Percentiles rank a stretch among this genome's conserved stretches.
Evolutionary conservation across 192 early-diverging fungal species (phyloP).

Genomic region (Gaertneriomyces sp.): DNA sequence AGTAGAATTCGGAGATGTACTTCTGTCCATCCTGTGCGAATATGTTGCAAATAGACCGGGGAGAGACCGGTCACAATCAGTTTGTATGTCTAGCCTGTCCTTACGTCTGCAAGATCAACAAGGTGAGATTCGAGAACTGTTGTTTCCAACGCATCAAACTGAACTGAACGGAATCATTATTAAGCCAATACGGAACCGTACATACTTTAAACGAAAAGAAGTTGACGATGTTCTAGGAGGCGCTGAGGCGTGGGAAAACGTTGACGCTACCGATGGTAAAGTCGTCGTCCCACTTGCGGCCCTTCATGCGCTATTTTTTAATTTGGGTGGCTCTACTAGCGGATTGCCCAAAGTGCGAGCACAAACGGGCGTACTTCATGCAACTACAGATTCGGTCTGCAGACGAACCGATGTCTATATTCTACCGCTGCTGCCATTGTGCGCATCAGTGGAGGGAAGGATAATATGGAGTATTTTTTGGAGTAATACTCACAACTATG

Average conservation of each 20-base stretch:
- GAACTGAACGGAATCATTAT: not conserved
- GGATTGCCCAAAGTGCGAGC: constrained; percentile 44
- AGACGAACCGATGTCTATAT: constrained; percentile 92
- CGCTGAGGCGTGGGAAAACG: constrained; percentile 84
- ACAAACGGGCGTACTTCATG: constrained; percentile 61
- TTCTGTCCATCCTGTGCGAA: constrained; percentile 90
- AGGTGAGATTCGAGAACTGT: constrained; percentile 23
- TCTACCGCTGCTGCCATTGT: constrained; percentile 54
- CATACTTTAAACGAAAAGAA: constrained; percentile 71
- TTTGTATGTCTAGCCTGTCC: constrained; percentile 85
- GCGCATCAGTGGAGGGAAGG: constrained; percentile 29
- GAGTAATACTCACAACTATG: too few species aligned
- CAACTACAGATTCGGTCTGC: constrained; percentile 90
- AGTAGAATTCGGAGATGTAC: constrained; percentile 51
- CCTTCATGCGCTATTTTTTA: not conserved
- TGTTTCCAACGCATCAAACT: not conserved
- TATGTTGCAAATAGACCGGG: constrained; percentile 66
- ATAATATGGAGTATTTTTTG: not conserved
- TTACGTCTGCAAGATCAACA: constrained; percentile 70
- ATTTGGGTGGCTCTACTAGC: constrained; percentile 9
- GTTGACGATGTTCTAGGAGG: constrained; percentile 94
- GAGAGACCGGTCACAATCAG: constrained; percentile 52
- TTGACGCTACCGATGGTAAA: constrained; percentile 57
- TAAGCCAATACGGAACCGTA: constrained; percentile 56
- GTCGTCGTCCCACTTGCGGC: not conserved